A percentile compares a stretch with the other conserved stretches of the same genome.
phyloP scores from a whole-genome alignment of 768 basidiomycete genomes.

The Suillus brevipes region DNA sequence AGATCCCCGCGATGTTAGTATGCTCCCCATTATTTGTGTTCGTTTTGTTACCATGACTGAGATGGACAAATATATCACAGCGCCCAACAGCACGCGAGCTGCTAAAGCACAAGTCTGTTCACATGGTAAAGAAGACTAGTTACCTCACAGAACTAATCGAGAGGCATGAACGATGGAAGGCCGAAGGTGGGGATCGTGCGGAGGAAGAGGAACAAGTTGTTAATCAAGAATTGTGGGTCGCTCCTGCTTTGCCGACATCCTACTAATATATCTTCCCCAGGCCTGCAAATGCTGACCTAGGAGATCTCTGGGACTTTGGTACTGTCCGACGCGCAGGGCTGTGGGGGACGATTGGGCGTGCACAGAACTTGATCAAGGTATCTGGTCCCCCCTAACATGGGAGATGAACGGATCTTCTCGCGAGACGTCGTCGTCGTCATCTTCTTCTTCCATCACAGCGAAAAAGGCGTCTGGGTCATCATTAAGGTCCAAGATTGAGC shows the following conservation, averaged over 20 bases:
- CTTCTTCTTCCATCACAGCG: slow-evolving; percentile 37
- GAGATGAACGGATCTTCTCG: slow-evolving; percentile 64
- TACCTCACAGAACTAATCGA: slow-evolving; percentile 97
- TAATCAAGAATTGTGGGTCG: slow-evolving; percentile 62
- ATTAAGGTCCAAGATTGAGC: slow-evolving; percentile 51
- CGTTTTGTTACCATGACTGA: slow-evolving; percentile 4
- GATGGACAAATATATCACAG: slow-evolving; percentile 41
- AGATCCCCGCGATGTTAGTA: slow-evolving; percentile 84
- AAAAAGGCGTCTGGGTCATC: slow-evolving; percentile 42
- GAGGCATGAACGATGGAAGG: slow-evolving; percentile 89
- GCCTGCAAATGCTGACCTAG: slow-evolving; percentile 56
- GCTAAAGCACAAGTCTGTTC: slow-evolving; percentile 93
- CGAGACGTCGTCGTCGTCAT: slow-evolving; percentile 30
- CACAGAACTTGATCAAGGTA: slow-evolving; percentile 52
- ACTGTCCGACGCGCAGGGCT: slow-evolving; percentile 79
- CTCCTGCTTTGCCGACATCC: slow-evolving; percentile 8
- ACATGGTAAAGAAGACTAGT: slow-evolving; percentile 90
- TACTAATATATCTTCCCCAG: slow-evolving; percentile 33
- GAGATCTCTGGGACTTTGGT: slow-evolving; percentile 97
- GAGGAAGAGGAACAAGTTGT: slow-evolving; percentile 70
- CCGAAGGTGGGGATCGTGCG: slow-evolving; percentile 77
- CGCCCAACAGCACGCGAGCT: slow-evolving; percentile 94
- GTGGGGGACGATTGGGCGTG: slow-evolving; percentile 65
- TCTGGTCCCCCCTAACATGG: slow-evolving; percentile 76
- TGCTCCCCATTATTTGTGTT: neutral